phyloP scores from a whole-genome alignment of 2,329 filamentous ascomycete genomes.

The Neofusicoccum kwambonambiense region DNA sequence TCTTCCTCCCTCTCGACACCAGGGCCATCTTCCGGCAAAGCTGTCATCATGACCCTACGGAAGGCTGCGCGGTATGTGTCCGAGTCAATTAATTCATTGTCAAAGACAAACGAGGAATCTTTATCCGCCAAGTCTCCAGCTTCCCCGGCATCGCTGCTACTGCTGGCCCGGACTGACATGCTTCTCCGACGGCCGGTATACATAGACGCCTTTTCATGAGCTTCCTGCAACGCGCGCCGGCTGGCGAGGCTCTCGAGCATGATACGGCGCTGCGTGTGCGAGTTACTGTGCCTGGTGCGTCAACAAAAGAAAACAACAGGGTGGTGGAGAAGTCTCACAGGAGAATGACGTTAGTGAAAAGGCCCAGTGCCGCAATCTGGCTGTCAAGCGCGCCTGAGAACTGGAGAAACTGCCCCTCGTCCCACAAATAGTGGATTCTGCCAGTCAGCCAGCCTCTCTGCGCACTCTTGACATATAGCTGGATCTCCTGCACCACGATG shows the following conservation, averaged over 20 bases:
- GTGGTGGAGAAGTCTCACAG: neutral
- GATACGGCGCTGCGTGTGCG: neutral
- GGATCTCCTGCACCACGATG: too few species aligned
- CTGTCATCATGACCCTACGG: neutral
- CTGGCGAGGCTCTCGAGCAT: neutral
- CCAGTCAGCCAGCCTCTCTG: too few species aligned
- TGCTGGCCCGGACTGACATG: neutral
- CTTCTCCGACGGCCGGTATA: too few species aligned
- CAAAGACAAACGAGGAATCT: neutral
- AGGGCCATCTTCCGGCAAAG: too few species aligned
- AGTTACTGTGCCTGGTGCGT: neutral
- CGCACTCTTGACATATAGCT: too few species aligned
- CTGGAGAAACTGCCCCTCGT: neutral
- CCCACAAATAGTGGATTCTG: neutral
- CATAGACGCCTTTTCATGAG: neutral
- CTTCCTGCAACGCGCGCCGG: neutral
- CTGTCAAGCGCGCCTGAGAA: neutral
- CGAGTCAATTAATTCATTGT: neutral
- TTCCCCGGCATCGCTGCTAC: neutral
- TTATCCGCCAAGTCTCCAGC: too few species aligned
- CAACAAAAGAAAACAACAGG: neutral
- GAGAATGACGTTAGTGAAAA: neutral
- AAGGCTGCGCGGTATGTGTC: neutral
- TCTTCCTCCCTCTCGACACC: too few species aligned
- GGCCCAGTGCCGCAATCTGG: neutral